Evolutionary conservation across 352 stramenopile species (phyloP).

Genomic region (Globisporangium paddicum): DNA sequence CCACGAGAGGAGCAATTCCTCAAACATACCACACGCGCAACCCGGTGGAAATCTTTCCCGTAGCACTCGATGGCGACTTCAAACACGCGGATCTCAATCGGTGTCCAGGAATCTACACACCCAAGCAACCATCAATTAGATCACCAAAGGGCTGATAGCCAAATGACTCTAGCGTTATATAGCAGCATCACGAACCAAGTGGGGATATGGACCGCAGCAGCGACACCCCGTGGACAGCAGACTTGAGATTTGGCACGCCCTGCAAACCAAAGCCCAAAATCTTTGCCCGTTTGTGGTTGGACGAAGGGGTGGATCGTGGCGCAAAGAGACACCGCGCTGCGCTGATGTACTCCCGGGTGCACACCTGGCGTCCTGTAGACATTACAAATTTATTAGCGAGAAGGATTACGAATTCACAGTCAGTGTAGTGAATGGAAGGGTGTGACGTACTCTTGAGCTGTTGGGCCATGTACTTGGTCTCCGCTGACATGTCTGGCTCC

Average conservation of each 20-base stretch:
- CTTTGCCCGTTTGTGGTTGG: conserved; percentile 49
- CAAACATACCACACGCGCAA: conserved; percentile 55
- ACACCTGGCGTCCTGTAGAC: conserved; percentile 47
- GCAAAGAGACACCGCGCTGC: conserved; percentile 50
- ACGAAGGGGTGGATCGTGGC: conserved; percentile 22
- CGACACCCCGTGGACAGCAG: conserved; percentile 43
- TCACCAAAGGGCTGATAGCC: too few relatives aligned
- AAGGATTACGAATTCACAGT: neutral
- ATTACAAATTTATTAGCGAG: neutral
- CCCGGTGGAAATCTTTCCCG: conserved; percentile 75
- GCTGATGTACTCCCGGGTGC: conserved; percentile 64
- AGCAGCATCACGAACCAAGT: conserved; percentile 3
- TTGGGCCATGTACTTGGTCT: conserved; percentile 59
- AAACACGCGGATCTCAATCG: conserved; percentile 78
- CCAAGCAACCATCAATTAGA: neutral
- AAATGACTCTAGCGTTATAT: too few relatives aligned
- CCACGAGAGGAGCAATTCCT: neutral
- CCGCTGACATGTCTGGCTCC: conserved; percentile 45
- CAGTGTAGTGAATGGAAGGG: neutral
- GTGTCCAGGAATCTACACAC: conserved; percentile 68
- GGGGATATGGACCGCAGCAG: conserved; percentile 27
- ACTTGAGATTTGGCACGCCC: conserved; percentile 37
- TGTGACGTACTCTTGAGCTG: conserved; percentile 48
- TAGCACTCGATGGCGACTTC: conserved; percentile 82
- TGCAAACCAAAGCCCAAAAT: conserved; percentile 51